Percentiles rank a stretch among this genome's conserved stretches.
phyloP scores from a whole-genome alignment of 495 filamentous ascomycete genomes.

The Talaromyces trachyspermus region DNA sequence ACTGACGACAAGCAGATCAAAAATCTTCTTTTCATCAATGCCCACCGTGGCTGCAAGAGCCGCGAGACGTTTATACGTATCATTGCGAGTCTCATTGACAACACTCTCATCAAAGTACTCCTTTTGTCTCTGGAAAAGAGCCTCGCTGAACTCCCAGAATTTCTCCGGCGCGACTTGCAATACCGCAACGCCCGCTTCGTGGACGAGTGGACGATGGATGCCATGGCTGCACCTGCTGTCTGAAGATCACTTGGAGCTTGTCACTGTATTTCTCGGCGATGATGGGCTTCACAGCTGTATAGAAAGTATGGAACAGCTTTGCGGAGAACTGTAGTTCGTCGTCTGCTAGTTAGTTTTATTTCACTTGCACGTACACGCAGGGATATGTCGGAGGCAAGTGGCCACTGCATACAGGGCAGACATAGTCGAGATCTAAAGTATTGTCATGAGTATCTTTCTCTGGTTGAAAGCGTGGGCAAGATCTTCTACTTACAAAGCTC shows the following conservation, averaged over 20 bases:
- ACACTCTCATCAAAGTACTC: constrained; percentile 77
- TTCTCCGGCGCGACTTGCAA: constrained; percentile 55
- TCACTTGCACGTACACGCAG: constrained; percentile 5
- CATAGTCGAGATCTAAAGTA: constrained; percentile 66
- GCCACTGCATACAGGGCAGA: constrained; percentile 56
- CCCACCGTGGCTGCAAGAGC: constrained; percentile 59
- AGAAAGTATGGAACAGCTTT: constrained; percentile 68
- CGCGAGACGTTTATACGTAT: constrained; percentile 73
- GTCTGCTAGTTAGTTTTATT: constrained; percentile 6
- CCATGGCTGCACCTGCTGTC: constrained; percentile 93
- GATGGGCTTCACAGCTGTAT: constrained; percentile 48
- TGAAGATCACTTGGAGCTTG: constrained; percentile 66
- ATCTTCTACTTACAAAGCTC: constrained; percentile 53
- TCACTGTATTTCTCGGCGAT: constrained; percentile 49
- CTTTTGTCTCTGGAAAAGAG: constrained; percentile 61
- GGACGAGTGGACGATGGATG: constrained; percentile 84
- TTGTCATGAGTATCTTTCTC: not conserved
- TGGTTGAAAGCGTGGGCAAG: too few species aligned
- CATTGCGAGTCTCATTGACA: constrained; percentile 73
- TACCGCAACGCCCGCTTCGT: constrained; percentile 82
- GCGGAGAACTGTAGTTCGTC: constrained; percentile 46
- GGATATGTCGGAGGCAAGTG: not conserved
- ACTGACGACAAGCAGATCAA: constrained; percentile 54
- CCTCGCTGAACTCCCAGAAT: constrained; percentile 72
- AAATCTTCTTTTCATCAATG: constrained; percentile 57